Evolutionary conservation across 345 rosid genomes (phyloP).

Genomic region (Eucalyptus decipiens): DNA sequence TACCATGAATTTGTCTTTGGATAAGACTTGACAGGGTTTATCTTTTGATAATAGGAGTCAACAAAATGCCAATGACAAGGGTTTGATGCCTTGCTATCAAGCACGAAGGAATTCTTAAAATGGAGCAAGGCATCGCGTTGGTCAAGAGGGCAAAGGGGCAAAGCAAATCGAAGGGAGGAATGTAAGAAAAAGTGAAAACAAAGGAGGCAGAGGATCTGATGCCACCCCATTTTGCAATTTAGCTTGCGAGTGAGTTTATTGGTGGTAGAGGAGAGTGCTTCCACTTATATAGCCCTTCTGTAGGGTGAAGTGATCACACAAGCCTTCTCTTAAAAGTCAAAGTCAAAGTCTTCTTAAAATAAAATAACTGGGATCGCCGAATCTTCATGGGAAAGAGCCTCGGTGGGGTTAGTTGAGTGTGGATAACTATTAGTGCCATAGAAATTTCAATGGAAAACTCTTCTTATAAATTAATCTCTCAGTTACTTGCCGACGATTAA

Average conservation of each 20-base stretch:
- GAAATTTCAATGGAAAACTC: background rate
- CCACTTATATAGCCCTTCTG: background rate
- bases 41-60: rapidly evolving
- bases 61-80: rapidly evolving
- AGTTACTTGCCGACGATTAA: rapidly evolving
- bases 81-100: background rate
- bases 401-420: background rate
- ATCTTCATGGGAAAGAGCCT: background rate
- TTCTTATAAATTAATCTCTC: too few species aligned
- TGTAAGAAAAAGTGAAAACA: background rate
- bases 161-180: background rate
- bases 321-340: background rate
- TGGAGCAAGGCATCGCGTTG: background rate
- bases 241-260: background rate
- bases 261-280: background rate
- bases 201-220: background rate
- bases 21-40: background rate
- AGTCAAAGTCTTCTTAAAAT: background rate
- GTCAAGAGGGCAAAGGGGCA: background rate
- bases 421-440: background rate
- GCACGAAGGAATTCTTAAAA: background rate
- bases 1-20: background rate
- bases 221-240: background rate
- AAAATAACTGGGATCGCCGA: rapidly evolving
- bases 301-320: background rate